Evolutionary conservation across 768 basidiomycete species (phyloP), one percentile per base, ranked within the genome.

Genomic region (Psilocybe cubensis): DNA sequence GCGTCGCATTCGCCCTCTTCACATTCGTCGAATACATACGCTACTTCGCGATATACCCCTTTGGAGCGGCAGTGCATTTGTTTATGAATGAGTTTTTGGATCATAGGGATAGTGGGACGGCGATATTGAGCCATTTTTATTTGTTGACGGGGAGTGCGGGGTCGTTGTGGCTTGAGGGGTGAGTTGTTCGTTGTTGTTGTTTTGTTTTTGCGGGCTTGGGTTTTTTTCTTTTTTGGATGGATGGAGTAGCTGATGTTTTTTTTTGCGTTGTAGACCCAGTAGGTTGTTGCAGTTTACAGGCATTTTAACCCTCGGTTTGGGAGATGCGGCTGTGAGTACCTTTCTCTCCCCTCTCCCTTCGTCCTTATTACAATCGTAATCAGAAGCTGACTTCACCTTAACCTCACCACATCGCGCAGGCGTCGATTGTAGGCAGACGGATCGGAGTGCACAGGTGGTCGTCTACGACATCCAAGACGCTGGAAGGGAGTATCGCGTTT

Each of bases 31-130:
- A 99, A 76, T 98, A 98, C 76, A 85, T 98, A 61, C 92, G 97
- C 57, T 99, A 98, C 74, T 99, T 98, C 73, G 97, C 97, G 33
- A 84, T 99, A 47, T 98, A 97, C 75, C 97, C 97, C 3, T 92
- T 98, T 65, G 94, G 95, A 12, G 96, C 92, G 9, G 79, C 86
- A 10, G 86, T 99, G 18, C 97, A 99, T 74, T 76, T 98, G 54
- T 99, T 99, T 73, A 87, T 99, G 86, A 92, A 91, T 75, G 97
- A 99, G 70, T 99, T 99, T 68, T 78, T 98, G 70, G 97, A 99
- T 74, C 83, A 89, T 65, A 92, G 93, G 74, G 97, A 99, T 72
- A 83, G 88, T 48, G 97, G 97, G 3, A 96, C 96, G 10, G 97
- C 95, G 24, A 96, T 99, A 64, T 73, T 99, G 63, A 96, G 94